Evolutionary conservation across 2,329 filamentous ascomycete species (phyloP).

Genomic region (Zalaria sp.): DNA sequence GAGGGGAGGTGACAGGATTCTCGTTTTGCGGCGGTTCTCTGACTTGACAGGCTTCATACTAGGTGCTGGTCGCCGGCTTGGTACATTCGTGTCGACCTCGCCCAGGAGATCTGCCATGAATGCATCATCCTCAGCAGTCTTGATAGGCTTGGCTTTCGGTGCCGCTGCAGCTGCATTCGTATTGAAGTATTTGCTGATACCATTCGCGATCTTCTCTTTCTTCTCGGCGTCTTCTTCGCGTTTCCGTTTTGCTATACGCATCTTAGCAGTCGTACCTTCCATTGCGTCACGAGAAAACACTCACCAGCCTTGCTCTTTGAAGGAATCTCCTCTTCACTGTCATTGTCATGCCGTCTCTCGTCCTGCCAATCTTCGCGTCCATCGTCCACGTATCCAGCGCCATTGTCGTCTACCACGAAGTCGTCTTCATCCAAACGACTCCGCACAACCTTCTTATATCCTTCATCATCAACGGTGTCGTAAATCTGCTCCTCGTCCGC

Average conservation of each 20-base stretch:
- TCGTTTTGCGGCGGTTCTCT: conserved; percentile 62
- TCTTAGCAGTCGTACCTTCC: conserved; percentile 5
- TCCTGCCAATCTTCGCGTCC: conserved; percentile 90
- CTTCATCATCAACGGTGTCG: conserved; percentile 91
- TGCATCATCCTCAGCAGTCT: conserved; percentile 75
- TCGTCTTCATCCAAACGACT: conserved; percentile 84
- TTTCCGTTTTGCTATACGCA: conserved; percentile 59
- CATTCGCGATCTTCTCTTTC: conserved; percentile 74
- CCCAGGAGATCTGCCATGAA: conserved; percentile 76
- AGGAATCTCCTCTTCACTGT: conserved; percentile 55
- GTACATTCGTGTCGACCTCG: conserved; percentile 70
- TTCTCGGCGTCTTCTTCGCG: conserved; percentile 76
- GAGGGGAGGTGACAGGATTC: conserved; percentile 63
- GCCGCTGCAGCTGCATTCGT: conserved; percentile 51
- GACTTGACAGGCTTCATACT: conserved; percentile 53
- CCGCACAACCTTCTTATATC: conserved; percentile 91
- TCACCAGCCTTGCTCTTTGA: conserved; percentile 44
- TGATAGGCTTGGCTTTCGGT: conserved; percentile 67
- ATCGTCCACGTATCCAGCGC: conserved; percentile 91
- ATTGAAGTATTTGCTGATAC: conserved; percentile 90
- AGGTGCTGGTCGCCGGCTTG: conserved; percentile 36
- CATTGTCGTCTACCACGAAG: conserved; percentile 97
- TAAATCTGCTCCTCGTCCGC: conserved; percentile 76
- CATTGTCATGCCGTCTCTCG: conserved; percentile 46
- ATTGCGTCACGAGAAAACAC: neutral